A percentile compares a stretch with the other conserved stretches of the same genome.
Conservation (phyloP, 2,329 filamentous ascomycete species). For the Paracoccidioides lutzii region DNA sequence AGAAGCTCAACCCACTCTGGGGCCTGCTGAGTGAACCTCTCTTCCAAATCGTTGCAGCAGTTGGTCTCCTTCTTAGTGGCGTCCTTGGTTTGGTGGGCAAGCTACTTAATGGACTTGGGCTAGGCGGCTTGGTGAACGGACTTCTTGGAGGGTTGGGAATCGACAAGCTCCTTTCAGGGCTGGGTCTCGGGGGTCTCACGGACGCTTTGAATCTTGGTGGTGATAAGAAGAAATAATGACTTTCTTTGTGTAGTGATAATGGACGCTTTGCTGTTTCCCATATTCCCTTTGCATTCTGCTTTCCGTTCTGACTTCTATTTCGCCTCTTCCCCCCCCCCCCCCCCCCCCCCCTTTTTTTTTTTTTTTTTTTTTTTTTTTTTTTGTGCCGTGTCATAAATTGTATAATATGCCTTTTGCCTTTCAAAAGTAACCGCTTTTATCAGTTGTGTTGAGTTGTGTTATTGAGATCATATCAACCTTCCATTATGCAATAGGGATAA, state of each 20-base stretch:
- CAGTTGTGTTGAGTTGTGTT: no score
- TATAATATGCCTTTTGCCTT: no score
- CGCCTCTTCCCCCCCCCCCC: not conserved
- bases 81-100: slow-evolving; percentile 75
- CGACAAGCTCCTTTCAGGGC: slow-evolving; percentile 36
- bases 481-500: no score
- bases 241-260: not conserved
- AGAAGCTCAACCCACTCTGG: slow-evolving; percentile 87
- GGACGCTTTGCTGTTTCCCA: not conserved
- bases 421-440: no score
- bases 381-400: no score
- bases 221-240: slow-evolving; percentile 4
- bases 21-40: slow-evolving; percentile 60
- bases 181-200: slow-evolving; percentile 40
- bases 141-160: slow-evolving; percentile 62
- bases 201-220: slow-evolving; percentile 18
- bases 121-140: slow-evolving; percentile 68
- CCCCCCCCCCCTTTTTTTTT: no score
- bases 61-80: slow-evolving; percentile 68
- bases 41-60: slow-evolving; percentile 83
- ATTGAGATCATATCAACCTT: no score
- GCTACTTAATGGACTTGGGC: slow-evolving; percentile 65
- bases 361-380: no score
- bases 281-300: not conserved
- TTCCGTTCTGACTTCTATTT: not conserved